Evolutionary conservation across 768 basidiomycete species (phyloP).

Genomic region (Tricholoma terreum): DNA sequence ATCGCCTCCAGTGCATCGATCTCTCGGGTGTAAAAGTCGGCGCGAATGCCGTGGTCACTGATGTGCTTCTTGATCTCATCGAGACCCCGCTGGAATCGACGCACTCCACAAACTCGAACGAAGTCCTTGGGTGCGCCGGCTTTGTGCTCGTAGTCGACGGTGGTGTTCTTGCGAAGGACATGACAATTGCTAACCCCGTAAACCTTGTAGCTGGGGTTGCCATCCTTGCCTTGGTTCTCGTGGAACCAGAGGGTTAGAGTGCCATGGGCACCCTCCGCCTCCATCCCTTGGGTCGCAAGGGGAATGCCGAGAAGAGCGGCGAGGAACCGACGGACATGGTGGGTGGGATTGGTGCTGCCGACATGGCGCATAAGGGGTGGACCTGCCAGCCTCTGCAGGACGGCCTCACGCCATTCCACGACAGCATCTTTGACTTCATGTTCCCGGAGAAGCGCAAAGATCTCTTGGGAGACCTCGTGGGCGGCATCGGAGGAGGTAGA

Average conservation of each 20-base stretch:
- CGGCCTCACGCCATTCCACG: slow-evolving; percentile 38
- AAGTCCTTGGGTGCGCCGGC: slow-evolving; percentile 23
- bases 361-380: slow-evolving; percentile 21
- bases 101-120: slow-evolving; percentile 29
- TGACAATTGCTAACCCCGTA: no score
- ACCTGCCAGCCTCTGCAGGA: slow-evolving; percentile 21
- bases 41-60: no score
- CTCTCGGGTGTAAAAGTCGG: no score
- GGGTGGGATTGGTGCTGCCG: slow-evolving; percentile 23
- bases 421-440: slow-evolving; percentile 30
- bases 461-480: slow-evolving; percentile 31
- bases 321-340: slow-evolving; percentile 27
- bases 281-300: slow-evolving; percentile 24
- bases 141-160: slow-evolving; percentile 28
- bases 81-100: slow-evolving; percentile 35
- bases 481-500: slow-evolving; percentile 34
- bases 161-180: no score
- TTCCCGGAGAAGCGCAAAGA: slow-evolving; percentile 32
- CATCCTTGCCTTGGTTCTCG: slow-evolving; percentile 22
- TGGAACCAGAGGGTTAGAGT: slow-evolving; percentile 23
- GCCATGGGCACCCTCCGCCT: slow-evolving; percentile 24
- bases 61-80: no score
- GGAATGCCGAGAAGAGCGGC: slow-evolving; percentile 33
- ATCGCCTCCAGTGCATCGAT: slow-evolving; percentile 21
- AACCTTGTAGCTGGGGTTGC: slow-evolving; percentile 25